Evolutionary conservation across 164 flowering plant genomes (phyloP).

Genomic region (Warburgia ugandensis): DNA sequence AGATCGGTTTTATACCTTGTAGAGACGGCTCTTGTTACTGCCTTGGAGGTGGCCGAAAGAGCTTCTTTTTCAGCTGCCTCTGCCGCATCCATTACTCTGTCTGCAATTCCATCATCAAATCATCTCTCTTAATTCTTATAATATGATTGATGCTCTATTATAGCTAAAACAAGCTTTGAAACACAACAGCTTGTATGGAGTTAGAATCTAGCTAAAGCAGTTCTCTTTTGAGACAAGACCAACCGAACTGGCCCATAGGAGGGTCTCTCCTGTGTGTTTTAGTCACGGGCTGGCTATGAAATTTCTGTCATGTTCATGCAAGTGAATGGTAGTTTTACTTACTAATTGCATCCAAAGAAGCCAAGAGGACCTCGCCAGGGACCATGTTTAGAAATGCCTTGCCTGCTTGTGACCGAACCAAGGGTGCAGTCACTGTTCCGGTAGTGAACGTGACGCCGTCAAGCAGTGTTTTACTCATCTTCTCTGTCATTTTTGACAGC

Average conservation of each 20-base stretch:
- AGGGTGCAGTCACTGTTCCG: slow-evolving; percentile 53
- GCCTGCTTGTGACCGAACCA: slow-evolving; percentile 65
- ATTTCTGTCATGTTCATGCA: too few species aligned
- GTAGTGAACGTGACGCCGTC: slow-evolving; percentile 47
- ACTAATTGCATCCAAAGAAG: slow-evolving; percentile 88
- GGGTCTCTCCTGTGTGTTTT: background rate
- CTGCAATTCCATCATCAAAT: slow-evolving; percentile 11
- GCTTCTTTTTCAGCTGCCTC: slow-evolving; percentile 84
- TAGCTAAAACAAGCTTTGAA: too few species aligned
- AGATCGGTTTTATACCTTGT: too few species aligned
- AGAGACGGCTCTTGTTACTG: slow-evolving; percentile 50
- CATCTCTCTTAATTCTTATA: too few species aligned
- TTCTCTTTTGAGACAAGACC: too few species aligned
- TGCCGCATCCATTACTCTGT: slow-evolving; percentile 61
- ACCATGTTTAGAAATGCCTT: slow-evolving; percentile 48
- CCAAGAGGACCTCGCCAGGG: slow-evolving; percentile 85
- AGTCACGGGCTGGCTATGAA: too few species aligned
- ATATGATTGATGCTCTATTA: too few species aligned
- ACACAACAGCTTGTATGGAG: too few species aligned
- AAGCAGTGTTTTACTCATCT: slow-evolving; percentile 62
- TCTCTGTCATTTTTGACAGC: slow-evolving; percentile 74
- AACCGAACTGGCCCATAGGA: background rate
- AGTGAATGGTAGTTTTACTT: slow-evolving; percentile 30
- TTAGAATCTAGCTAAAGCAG: too few species aligned
- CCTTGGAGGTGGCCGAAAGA: slow-evolving; percentile 54